Evolutionary conservation across 2,329 filamentous ascomycete species (phyloP).

Genomic region (Orbilia oligospora): DNA sequence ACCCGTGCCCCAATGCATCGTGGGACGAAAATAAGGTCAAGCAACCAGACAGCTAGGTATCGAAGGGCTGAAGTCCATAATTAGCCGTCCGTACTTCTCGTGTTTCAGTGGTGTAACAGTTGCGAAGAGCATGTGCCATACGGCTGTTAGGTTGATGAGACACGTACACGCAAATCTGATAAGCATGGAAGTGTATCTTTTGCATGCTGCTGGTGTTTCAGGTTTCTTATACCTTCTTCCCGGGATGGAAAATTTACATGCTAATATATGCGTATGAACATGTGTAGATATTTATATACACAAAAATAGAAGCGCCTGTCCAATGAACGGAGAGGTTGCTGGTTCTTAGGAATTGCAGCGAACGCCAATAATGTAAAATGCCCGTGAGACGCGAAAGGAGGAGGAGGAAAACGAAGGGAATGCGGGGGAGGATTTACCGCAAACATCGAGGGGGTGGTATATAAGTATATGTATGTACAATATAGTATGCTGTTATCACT

Average conservation of each 20-base stretch:
- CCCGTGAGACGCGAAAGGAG: neutral
- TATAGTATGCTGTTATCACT: slow-evolving; percentile 43
- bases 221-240: neutral
- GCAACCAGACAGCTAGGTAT: neutral
- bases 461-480: slow-evolving; percentile 44
- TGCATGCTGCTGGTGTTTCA: slow-evolving; percentile 12
- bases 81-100: slow-evolving; percentile 9
- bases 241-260: neutral
- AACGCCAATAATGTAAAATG: slow-evolving; percentile 37
- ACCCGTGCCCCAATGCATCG: neutral
- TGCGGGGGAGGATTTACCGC: slow-evolving; percentile 3
- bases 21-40: neutral
- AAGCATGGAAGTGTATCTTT: neutral
- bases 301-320: neutral
- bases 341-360: neutral
- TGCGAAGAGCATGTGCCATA: neutral
- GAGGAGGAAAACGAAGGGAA: slow-evolving; percentile 12
- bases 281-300: neutral
- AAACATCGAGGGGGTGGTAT: slow-evolving; percentile 29
- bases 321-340: neutral
- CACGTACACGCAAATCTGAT: slow-evolving; percentile 9
- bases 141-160: slow-evolving; percentile 8
- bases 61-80: neutral
- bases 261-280: neutral
- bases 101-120: slow-evolving; percentile 23